Conservation (phyloP, 345 rosid genomes). For the Eucalyptus coolabah region DNA sequence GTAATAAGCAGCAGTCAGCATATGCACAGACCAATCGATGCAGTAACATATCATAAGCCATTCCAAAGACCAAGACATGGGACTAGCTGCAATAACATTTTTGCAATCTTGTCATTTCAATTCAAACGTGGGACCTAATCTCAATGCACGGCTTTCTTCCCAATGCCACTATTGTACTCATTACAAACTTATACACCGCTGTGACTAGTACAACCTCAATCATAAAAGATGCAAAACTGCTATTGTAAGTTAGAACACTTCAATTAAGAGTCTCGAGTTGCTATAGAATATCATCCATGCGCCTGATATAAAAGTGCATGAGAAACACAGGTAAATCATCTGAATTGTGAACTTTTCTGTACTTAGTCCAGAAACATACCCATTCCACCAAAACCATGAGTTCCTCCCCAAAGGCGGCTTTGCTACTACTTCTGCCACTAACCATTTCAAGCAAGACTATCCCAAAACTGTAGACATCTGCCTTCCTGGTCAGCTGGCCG, state of each 20-base stretch:
- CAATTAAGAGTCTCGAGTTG: not conserved
- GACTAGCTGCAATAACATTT: not conserved
- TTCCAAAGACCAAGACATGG: not conserved
- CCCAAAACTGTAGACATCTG: conserved; percentile 92
- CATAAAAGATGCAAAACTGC: not conserved
- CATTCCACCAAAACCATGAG: conserved; percentile 73
- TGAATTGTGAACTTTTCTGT: not conserved
- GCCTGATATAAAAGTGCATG: not conserved
- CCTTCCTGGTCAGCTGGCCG: conserved; percentile 88
- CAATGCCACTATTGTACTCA: not conserved
- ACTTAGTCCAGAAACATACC: conserved; percentile 32
- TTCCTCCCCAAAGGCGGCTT: conserved; percentile 69
- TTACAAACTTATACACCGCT: not conserved
- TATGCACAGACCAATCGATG: not conserved
- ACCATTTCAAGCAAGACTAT: conserved; percentile 75
- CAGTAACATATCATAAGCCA: not conserved
- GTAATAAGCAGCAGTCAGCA: not conserved
- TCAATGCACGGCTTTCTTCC: not conserved
- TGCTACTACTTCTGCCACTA: conserved; percentile 73
- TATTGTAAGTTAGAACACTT: not conserved
- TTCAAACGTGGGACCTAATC: not conserved
- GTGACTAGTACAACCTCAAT: not conserved
- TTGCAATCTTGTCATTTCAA: not conserved
- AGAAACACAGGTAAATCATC: not conserved
- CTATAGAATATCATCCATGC: not conserved